Evolutionary conservation across 176 grass and related monocot species (phyloP).

Genomic region (Carex myosuroides): DNA sequence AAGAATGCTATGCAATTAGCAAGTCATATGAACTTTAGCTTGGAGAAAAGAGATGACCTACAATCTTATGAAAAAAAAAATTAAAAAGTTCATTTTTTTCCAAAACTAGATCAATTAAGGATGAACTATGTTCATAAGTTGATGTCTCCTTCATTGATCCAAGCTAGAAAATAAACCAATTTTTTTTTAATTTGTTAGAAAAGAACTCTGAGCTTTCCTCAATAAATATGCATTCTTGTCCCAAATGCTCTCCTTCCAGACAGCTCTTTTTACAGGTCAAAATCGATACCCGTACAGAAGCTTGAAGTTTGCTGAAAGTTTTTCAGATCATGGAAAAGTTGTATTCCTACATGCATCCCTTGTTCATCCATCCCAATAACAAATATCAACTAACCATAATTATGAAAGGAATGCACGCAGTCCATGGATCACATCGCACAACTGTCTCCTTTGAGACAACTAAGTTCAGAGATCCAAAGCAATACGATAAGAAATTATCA

Average conservation of each 20-base stretch:
- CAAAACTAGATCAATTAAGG: background rate
- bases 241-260: background rate
- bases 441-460: background rate
- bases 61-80: background rate
- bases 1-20: constrained; percentile 3
- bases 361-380: background rate
- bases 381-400: background rate
- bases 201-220: background rate
- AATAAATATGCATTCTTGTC: background rate
- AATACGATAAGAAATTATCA: background rate
- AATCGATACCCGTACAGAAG: background rate
- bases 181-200: background rate
- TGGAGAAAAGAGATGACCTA: background rate
- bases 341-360: background rate
- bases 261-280: background rate
- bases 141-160: background rate
- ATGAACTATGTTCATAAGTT: background rate
- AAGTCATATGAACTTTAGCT: constrained; percentile 23
- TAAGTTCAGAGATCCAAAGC: constrained; percentile 18
- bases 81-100: background rate
- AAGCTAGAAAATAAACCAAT: background rate
- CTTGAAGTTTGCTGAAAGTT: background rate
- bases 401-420: background rate
- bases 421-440: background rate
- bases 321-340: background rate